Base-by-base conservation (phyloP, 768 basidiomycete genomes). In the Mycena filopes region DNA sequence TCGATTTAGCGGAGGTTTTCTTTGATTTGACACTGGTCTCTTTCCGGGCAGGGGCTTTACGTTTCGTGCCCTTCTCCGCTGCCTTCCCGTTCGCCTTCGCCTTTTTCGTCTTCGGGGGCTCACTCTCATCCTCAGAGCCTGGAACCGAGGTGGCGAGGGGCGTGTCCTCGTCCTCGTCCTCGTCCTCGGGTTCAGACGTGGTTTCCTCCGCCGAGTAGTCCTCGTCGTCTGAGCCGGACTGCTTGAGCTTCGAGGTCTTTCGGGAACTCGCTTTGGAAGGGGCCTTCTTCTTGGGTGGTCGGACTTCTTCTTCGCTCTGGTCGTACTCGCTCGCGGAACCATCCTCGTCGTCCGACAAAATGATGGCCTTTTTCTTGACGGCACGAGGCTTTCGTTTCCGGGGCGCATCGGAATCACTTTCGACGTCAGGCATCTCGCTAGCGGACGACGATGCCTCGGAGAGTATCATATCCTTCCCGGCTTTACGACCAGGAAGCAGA, bases 291-390 rank as follows among this genome's bases (percentile, higher is more conserved):
- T 74, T 73, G 31, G 73, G 74, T n/a, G 68, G 72, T 20, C 77
- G 74, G 25, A 58, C 71, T 7, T 75, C 77, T 28, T 67, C 71
- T 21, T 74, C 69, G 55, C 74, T 74, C 13, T 82, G 77, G 43
- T 79, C 57, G 46, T 60, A 66, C 10, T 66, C 53, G 53, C 58
- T 73, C n/a, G 63, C 73, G 10, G 66, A 51, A 21, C 76, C 83
- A 2, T 82, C 83, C 8, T 84, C 86, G 40, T 87, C 87, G 43
- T 90, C 89, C 1, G 86, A 86, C 25, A 89, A 76, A 26, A 88
- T 65, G 40, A 86, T 77, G 6, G 81, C 71, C 62, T 76, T 80
- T 68, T 79, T 82, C 11, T 77, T 64, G 11, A 77, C 74, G 15
- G 75, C 75, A 8, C 86, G 82, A 42, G 82, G 81, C 63, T 76